phyloP scores from a whole-genome alignment of 495 filamentous ascomycete genomes.

The Aspergillus cristatus region DNA sequence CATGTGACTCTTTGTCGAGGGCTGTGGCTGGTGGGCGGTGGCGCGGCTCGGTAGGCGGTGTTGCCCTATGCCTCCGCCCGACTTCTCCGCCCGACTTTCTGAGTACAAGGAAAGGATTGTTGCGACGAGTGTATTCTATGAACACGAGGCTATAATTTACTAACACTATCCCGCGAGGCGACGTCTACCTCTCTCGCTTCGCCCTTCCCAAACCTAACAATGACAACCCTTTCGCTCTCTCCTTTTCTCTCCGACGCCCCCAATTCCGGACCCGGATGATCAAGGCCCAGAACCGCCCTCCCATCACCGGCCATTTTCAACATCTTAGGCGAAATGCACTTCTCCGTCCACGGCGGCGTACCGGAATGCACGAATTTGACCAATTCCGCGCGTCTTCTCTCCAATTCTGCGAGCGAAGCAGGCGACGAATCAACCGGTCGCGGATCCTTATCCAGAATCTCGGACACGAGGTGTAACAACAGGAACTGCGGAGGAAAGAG shows the following conservation, averaged over 20 bases:
- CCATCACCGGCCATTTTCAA: slow-evolving; percentile 49
- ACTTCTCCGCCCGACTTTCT: no score
- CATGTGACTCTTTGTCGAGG: slow-evolving; percentile 43
- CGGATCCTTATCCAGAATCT: slow-evolving; percentile 45
- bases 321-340: slow-evolving; percentile 62
- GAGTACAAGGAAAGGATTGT: no score
- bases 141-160: slow-evolving; percentile 1
- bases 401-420: slow-evolving; percentile 32
- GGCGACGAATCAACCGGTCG: slow-evolving; percentile 19
- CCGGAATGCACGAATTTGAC: slow-evolving; percentile 46
- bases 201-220: slow-evolving; percentile 54
- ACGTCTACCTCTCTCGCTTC: slow-evolving; percentile 48
- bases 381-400: slow-evolving; percentile 44
- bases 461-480: slow-evolving; percentile 56
- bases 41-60: not conserved
- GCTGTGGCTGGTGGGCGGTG: slow-evolving; percentile 11
- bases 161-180: slow-evolving; percentile 41
- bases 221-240: slow-evolving; percentile 62
- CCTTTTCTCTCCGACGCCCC: slow-evolving; percentile 52
- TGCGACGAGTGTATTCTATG: no score
- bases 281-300: slow-evolving; percentile 55
- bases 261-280: slow-evolving; percentile 64
- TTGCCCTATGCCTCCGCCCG: not conserved
- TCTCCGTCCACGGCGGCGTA: slow-evolving; percentile 63
- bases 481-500: slow-evolving; percentile 88